These are phyloP conservation scores for Tricholoma hemisulphureum DNA, from an alignment of 768 basidiomycete species.

Conservation along the genomic window DNA sequence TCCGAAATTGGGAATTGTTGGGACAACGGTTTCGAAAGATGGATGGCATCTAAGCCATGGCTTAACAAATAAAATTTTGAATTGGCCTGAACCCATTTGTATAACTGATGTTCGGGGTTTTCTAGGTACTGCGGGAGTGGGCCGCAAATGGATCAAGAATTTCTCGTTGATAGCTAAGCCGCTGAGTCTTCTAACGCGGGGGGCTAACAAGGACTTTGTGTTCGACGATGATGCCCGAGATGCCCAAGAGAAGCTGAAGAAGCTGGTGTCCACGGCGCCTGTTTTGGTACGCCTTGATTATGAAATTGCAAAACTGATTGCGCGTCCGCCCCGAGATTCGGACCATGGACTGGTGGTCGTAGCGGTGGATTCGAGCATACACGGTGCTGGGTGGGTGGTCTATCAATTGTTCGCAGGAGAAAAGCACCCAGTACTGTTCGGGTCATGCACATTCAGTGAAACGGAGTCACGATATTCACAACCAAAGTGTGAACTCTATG, in stretches of 20 bases:
- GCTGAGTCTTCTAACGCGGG: constrained; percentile 16
- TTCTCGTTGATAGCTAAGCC: constrained; percentile 25
- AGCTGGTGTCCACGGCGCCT: constrained; percentile 17
- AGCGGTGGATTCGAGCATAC: constrained; percentile 31
- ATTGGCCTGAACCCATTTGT: constrained; percentile 20
- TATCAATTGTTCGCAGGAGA: constrained; percentile 26
- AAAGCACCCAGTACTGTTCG: constrained; percentile 25
- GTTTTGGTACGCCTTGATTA: constrained; percentile 36
- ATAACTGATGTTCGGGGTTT: constrained; percentile 24
- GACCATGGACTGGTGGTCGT: constrained; percentile 29
- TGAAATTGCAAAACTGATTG: not conserved
- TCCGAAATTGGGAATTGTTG: constrained; percentile 26
- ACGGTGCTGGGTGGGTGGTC: constrained; percentile 35
- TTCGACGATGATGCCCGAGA: constrained; percentile 20
- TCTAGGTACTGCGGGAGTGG: constrained; percentile 22
- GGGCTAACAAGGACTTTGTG: constrained; percentile 19
- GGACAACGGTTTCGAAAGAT: constrained; percentile 24
- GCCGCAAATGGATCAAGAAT: constrained; percentile 21
- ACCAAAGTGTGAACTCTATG: constrained; percentile 38
- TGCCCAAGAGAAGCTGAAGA: constrained; percentile 29
- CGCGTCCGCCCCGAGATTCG: constrained; percentile 2
- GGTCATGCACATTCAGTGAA: constrained; percentile 33
- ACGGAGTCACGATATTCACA: constrained; percentile 33
- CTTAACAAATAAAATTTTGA: constrained; percentile 22
- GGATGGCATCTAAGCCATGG: constrained; percentile 29